Evolutionary conservation across 106 monocot species (phyloP).

Genomic region (Iris macrosiphon): DNA sequence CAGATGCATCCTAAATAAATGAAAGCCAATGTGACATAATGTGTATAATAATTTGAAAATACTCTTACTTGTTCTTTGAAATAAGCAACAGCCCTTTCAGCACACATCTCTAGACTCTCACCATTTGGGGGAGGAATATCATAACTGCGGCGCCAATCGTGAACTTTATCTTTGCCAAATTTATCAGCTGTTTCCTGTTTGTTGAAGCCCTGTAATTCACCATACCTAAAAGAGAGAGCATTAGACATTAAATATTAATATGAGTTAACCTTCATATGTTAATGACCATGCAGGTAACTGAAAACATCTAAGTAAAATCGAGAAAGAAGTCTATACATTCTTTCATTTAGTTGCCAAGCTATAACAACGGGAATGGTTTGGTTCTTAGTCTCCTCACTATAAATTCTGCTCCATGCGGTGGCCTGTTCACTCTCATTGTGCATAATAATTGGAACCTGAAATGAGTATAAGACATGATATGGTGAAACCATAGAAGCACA

Average conservation of each 20-base stretch:
- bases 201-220: constrained; percentile 84
- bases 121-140: constrained; percentile 80
- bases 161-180: constrained; percentile 73
- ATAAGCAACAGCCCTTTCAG: constrained; percentile 88
- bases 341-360: constrained; percentile 94
- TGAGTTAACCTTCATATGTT: neutral
- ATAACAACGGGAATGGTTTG: constrained; percentile 79
- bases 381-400: constrained; percentile 57
- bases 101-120: constrained; percentile 84
- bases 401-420: constrained; percentile 50
- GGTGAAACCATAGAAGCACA: neutral
- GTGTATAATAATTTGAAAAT: neutral
- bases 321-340: constrained; percentile 45
- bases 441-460: constrained; percentile 68
- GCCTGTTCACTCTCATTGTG: constrained; percentile 72
- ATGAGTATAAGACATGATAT: constrained; percentile 1
- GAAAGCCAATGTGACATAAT: no score
- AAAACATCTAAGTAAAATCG: neutral
- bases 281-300: no score
- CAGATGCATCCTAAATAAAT: no score
- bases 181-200: constrained; percentile 85
- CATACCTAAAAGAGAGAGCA: constrained; percentile 50
- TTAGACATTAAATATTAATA: neutral
- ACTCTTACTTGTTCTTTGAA: constrained; percentile 59
- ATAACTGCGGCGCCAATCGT: constrained; percentile 87